Conservation (phyloP, 148 eudicot species). For the Dianthus caryophyllus region DNA sequence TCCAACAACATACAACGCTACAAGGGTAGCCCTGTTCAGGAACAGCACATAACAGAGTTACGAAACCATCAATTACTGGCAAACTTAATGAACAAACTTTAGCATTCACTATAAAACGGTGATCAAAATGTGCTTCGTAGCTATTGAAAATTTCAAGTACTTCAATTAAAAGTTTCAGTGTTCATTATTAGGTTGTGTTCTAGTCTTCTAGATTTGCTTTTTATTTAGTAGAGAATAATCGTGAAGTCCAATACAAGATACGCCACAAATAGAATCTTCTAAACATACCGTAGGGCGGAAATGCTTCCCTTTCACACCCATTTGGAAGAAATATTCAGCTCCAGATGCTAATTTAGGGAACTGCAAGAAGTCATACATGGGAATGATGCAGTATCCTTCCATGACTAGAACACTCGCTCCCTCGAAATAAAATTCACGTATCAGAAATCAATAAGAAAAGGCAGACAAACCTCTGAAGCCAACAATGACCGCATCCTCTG, state of each 20-base stretch:
- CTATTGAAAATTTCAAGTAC: not conserved
- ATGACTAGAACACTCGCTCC: not conserved
- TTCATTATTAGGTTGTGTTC: not conserved
- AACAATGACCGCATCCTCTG: slow-evolving; percentile 13
- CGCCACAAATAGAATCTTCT: not conserved
- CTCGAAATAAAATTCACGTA: not conserved
- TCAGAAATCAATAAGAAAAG: not conserved
- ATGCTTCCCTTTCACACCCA: slow-evolving; percentile 76
- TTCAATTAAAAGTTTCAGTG: not conserved
- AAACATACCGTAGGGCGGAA: slow-evolving; percentile 71
- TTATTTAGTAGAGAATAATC: not conserved
- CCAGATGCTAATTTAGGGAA: slow-evolving; percentile 85
- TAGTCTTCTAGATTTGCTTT: not conserved
- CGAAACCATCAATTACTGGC: not conserved
- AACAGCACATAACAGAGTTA: not conserved
- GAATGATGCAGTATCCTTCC: not conserved
- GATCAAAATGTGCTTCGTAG: no score
- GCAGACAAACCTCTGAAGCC: slow-evolving; percentile 8
- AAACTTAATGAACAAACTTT: not conserved
- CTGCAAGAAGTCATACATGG: slow-evolving; percentile 28
- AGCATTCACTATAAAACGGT: not conserved
- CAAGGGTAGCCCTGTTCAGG: slow-evolving; percentile 16
- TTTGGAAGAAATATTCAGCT: slow-evolving; percentile 69
- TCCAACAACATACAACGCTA: slow-evolving; percentile 18
- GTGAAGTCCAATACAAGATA: not conserved